Evolutionary conservation across 2,329 filamentous ascomycete genomes (phyloP), one percentile per base, ranked within the genome.

Genomic region (Arthroderma sp.): DNA sequence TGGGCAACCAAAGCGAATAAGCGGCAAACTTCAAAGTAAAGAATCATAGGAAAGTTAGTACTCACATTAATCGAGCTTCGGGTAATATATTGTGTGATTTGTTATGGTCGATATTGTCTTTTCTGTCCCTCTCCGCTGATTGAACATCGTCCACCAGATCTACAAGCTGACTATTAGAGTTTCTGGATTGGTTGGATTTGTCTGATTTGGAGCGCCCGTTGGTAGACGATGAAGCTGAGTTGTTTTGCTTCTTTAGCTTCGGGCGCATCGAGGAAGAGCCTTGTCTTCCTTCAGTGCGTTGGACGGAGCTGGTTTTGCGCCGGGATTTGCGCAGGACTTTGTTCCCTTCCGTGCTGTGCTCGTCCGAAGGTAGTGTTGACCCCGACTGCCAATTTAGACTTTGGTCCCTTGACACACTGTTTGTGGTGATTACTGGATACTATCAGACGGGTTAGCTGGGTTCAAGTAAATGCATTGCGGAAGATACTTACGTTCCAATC

Each of bases 351-450:
- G 15, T 22, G 15, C 15, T 22, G 15, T 22, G 15, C 72, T 33
- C 76, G 71, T 52, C 78, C 71, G 36, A 75, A 56, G 41, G 75
- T 53, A 46, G 72, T 66, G 42, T 71, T 63, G 52, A 78, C 77
- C 5, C 73, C 72, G 5, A 36, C 71, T 27, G 72, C 69, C 3
- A 74, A 75, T 40, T 78, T 56, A 27, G 40, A 28, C 40, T 30
- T 29, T 48, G 45, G 11, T 88, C 82, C 45, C 78, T 73, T 29
- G 81, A 73, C 10, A 86, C 83, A 51, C 86, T 77, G 59, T 83
- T 76, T 15, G 79, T 88, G 31, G 88, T 89, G 53, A 96, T 88
- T 29, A 96, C 89, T 27, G 88, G 89, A 62, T 96, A 96, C 85
- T 91, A 55, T 42, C 34, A 10, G 31, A 1, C 28, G 52, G 69